phyloP scores from a whole-genome alignment of 148 eudicot genomes.

The Rhododendron vialii region DNA sequence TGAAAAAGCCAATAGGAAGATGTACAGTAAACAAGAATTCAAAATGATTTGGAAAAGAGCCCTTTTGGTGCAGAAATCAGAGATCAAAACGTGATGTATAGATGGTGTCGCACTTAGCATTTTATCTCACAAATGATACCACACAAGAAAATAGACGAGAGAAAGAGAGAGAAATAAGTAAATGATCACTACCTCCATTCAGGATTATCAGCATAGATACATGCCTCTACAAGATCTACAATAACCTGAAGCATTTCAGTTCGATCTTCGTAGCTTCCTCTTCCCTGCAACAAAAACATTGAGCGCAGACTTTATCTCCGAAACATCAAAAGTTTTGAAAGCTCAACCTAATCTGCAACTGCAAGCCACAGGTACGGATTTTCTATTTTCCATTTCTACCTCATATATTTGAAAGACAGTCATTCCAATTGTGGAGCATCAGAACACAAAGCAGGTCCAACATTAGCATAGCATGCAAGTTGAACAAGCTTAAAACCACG shows the following conservation, averaged over 20 bases:
- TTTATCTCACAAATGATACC: neutral
- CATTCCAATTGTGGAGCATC: neutral
- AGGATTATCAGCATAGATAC: constrained; percentile 91
- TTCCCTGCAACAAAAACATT: constrained; percentile 47
- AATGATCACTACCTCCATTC: constrained; percentile 76
- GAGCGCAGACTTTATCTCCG: neutral
- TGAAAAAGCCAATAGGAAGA: neutral
- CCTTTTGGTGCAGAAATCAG: neutral
- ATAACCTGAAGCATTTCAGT: constrained; percentile 87
- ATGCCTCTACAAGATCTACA: constrained; percentile 95
- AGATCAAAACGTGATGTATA: neutral
- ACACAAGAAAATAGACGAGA: neutral
- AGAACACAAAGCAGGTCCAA: neutral
- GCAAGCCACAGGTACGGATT: neutral
- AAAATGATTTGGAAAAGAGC: neutral
- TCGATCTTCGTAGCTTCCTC: constrained; percentile 98
- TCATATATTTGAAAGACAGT: neutral
- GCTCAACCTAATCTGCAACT: neutral
- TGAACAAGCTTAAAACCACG: neutral
- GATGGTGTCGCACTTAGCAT: neutral
- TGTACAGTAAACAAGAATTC: neutral
- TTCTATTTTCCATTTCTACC: neutral
- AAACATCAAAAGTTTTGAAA: neutral
- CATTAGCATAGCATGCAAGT: neutral
- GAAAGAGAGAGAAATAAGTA: neutral